These are phyloP conservation scores for Saitozyma sp. DNA, from an alignment of 768 basidiomycete genomes.

Conservation along the genomic window DNA sequence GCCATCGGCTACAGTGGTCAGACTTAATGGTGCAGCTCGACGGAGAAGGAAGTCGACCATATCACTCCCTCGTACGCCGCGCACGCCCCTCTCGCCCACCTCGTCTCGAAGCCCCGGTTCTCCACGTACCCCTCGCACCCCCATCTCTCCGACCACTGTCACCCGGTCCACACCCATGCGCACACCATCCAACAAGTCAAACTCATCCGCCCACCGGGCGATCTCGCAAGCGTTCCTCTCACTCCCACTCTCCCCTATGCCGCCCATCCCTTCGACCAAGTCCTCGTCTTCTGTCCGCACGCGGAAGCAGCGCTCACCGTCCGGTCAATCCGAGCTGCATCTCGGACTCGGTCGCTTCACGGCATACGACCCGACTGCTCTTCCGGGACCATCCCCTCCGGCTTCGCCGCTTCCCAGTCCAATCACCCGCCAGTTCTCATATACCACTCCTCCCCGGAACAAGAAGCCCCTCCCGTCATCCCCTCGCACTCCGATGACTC, in stretches of 20 bases:
- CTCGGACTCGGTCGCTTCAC: conserved; percentile 33
- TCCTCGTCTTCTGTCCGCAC: background rate
- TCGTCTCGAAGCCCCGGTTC: conserved; percentile 2
- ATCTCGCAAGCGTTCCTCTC: conserved; percentile 34
- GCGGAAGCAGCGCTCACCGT: conserved; percentile 13
- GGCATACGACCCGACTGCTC: conserved; percentile 20
- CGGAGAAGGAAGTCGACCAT: conserved; percentile 22
- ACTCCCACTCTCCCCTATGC: conserved; percentile 1
- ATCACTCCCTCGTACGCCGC: conserved; percentile 26
- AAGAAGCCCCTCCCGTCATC: background rate
- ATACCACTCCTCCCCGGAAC: background rate
- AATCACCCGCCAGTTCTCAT: background rate
- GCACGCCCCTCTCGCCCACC: conserved; percentile 9
- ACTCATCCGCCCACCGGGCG: conserved; percentile 26
- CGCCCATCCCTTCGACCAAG: background rate
- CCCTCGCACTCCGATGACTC: conserved; percentile 22
- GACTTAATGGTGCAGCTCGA: conserved; percentile 9
- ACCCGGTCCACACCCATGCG: conserved; percentile 1
- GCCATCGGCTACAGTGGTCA: background rate
- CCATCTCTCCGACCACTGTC: no score
- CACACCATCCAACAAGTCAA: conserved; percentile 6
- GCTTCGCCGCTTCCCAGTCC: conserved; percentile 6
- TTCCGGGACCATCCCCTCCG: conserved; percentile 34
- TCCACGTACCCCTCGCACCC: background rate
- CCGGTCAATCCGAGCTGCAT: conserved; percentile 13